phyloP scores from a whole-genome alignment of 2,329 filamentous ascomycete genomes.

The Aspergillus versicolor region DNA sequence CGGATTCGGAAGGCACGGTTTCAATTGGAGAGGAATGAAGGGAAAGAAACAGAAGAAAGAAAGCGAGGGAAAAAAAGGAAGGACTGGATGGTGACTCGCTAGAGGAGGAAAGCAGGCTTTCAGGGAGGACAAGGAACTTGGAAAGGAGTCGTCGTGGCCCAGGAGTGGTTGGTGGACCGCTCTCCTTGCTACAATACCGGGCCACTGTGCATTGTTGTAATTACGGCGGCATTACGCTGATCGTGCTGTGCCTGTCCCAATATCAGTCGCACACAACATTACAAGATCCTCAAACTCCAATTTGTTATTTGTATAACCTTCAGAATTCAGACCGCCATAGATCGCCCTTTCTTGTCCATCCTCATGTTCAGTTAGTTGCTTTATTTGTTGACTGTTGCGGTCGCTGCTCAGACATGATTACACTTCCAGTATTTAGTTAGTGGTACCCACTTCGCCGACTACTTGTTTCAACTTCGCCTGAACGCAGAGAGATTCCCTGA shows the following conservation, averaged over 20 bases:
- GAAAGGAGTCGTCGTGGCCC: slow-evolving; percentile 32
- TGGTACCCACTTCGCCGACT: too few species aligned
- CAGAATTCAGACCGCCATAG: too few species aligned
- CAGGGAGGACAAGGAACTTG: slow-evolving; percentile 22
- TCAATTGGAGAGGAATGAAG: slow-evolving; percentile 22
- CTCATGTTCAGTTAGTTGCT: too few species aligned
- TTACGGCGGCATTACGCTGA: neutral
- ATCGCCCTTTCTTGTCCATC: too few species aligned
- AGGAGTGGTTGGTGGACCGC: slow-evolving; percentile 23
- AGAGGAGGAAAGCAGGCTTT: slow-evolving; percentile 22
- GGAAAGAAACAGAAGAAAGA: slow-evolving; percentile 33
- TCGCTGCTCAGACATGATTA: too few species aligned
- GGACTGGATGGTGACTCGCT: slow-evolving; percentile 18
- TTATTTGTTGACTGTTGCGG: too few species aligned
- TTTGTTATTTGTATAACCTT: too few species aligned
- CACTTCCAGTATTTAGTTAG: too few species aligned
- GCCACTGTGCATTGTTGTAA: slow-evolving; percentile 5
- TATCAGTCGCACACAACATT: too few species aligned
- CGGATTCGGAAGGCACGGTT: slow-evolving; percentile 33
- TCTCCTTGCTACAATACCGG: slow-evolving; percentile 21
- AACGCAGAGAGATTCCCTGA: too few species aligned
- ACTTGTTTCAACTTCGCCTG: too few species aligned
- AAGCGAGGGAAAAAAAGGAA: slow-evolving; percentile 37
- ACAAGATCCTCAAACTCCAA: too few species aligned
- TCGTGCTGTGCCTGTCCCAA: neutral